Conservation (phyloP, 306 rosid species). For the Dalbergia oliveri region DNA sequence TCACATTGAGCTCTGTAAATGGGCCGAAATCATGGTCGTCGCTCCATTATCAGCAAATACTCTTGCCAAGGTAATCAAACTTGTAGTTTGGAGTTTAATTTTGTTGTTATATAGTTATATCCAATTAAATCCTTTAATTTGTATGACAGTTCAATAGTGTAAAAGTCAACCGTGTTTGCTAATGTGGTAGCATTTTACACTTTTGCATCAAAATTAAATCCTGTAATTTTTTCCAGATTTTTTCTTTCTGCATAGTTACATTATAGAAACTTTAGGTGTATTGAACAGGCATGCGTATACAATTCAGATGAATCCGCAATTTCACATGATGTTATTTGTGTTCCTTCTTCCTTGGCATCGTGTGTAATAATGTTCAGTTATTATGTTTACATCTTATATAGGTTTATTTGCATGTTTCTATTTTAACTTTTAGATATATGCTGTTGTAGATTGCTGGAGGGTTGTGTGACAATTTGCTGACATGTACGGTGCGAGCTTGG, state of each 20-base stretch:
- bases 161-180: too few relatives aligned
- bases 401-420: background rate
- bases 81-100: too few relatives aligned
- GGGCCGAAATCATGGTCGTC: conserved; percentile 93
- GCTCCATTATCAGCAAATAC: conserved; percentile 94
- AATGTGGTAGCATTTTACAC: too few relatives aligned
- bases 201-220: too few relatives aligned
- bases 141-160: too few relatives aligned
- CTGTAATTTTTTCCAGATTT: background rate
- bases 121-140: too few relatives aligned
- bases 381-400: background rate
- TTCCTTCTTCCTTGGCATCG: background rate
- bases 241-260: background rate
- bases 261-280: background rate
- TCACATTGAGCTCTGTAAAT: conserved; percentile 78
- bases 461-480: conserved; percentile 80
- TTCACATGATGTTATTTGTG: background rate
- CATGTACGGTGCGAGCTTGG: conserved; percentile 89
- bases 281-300: background rate
- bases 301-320: background rate
- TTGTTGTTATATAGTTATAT: too few relatives aligned
- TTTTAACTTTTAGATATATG: background rate
- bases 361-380: background rate
- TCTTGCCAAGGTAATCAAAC: conserved; percentile 78
- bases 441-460: conserved; percentile 77